Evolutionary conservation across 2,329 filamentous ascomycete species (phyloP), one percentile per base, ranked within the genome.

Genomic region (Scytalidium sp.): DNA sequence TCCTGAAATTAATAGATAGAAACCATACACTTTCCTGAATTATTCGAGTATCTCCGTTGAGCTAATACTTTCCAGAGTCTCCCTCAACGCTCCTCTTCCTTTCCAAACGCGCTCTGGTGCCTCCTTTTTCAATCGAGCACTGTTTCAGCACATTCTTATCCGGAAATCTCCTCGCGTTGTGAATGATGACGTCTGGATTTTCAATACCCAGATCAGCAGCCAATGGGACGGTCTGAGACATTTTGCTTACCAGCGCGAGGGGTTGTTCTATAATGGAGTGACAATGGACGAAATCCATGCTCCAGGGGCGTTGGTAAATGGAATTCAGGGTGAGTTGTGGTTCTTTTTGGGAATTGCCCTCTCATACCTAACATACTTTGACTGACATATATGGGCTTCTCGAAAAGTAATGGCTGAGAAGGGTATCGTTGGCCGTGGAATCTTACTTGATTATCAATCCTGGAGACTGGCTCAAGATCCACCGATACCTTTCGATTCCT

Each of bases 141-240:
- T 71, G 3, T 82, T 87, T 59, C 70, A 79, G 51, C 74, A 80
- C 56, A 63, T 78, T 15, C 63, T 83, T 21, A 71, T 76, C 50
- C 69, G 74, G 41, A 81, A 81, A 64, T 62, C 69, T 2, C 75
- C 76, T 2, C 65, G 74, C 15, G 67, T 71, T 5, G 75, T 84
- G 27, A 83, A 85, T 60, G 81, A 85, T 60, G 80, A 85, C 62
- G 65, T 77, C n/a, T 77, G 78, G 73, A 73, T 71, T 2, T 79
- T 82, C 59, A 83, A 83, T 63, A 74, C 78, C 1, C 79, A 81
- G 63, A 70, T 71, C 7, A 76, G 74, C 43, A 75, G 71, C 46
- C 79, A 82, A 60, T 82, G 76, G 76, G 78, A 80, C 52, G 76
- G 76, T 0, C 59, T 79, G n/a, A 68, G 76, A 11, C 75, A 79